Percentiles rank a stretch among this genome's conserved stretches.
Evolutionary conservation across 768 basidiomycete genomes (phyloP).

Genomic region (Termitomyces sp.): DNA sequence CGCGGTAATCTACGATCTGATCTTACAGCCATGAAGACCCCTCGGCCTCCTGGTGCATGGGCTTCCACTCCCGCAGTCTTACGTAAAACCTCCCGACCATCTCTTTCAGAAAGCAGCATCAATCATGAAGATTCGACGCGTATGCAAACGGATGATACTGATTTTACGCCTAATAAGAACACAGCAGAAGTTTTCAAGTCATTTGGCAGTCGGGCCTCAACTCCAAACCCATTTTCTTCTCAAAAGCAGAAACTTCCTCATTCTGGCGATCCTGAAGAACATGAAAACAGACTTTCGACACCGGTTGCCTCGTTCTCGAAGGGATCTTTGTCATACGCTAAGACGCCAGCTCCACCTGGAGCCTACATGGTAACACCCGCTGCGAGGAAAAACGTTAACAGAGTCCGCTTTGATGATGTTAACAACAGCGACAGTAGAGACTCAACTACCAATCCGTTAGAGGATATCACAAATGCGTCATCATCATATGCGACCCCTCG

Average conservation of each 20-base stretch:
- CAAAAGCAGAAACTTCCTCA: slow-evolving; percentile 12
- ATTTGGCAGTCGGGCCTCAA: slow-evolving; percentile 33
- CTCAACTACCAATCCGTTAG: slow-evolving; percentile 5
- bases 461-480: slow-evolving; percentile 4
- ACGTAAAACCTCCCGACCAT: neutral
- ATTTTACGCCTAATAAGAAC: slow-evolving; percentile 4
- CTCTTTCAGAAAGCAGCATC: neutral
- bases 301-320: slow-evolving; percentile 48
- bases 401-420: slow-evolving; percentile 65
- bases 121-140: neutral
- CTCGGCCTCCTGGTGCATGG: slow-evolving; percentile 41
- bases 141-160: neutral
- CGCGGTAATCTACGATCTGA: slow-evolving; percentile 16
- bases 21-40: slow-evolving; percentile 32
- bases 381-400: slow-evolving; percentile 51
- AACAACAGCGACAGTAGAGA: neutral
- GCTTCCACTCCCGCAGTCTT: slow-evolving; percentile 1
- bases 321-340: slow-evolving; percentile 37
- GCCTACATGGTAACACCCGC: slow-evolving; percentile 61
- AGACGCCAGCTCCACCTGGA: slow-evolving; percentile 67
- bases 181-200: slow-evolving; percentile 23
- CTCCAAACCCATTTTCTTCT: slow-evolving; percentile 16
- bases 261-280: slow-evolving; percentile 18
- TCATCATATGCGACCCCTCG: neutral
- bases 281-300: slow-evolving; percentile 35